These are phyloP conservation scores for Royoungia palumana DNA, from an alignment of 768 basidiomycete genomes.

Conservation along the genomic window DNA sequence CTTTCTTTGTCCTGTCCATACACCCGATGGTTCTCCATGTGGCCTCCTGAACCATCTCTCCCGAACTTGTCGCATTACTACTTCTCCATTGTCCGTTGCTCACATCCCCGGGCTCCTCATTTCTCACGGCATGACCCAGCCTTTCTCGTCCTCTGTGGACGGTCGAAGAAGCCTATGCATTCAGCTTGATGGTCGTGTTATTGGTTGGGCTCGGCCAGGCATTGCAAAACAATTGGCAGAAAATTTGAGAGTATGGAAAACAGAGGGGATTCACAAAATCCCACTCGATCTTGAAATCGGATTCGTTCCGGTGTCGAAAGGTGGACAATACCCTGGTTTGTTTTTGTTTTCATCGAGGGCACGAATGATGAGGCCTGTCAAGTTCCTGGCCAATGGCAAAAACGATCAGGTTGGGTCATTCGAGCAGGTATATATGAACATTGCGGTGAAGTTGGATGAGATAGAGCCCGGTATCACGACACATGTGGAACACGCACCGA, in stretches of 20 bases:
- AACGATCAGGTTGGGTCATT: constrained; percentile 93
- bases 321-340: constrained; percentile 95
- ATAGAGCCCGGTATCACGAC: constrained; percentile 73
- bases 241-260: constrained; percentile 91
- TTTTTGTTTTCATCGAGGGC: constrained; percentile 85
- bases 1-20: constrained; percentile 98
- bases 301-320: constrained; percentile 79
- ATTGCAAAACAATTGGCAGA: constrained; percentile 79
- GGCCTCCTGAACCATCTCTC: constrained; percentile 97
- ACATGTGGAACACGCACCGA: constrained; percentile 92
- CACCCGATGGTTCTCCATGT: constrained; percentile 96
- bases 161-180: constrained; percentile 81
- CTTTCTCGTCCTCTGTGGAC: constrained; percentile 75
- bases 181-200: constrained; percentile 92
- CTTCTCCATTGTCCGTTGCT: constrained; percentile 64
- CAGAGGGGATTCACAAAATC: constrained; percentile 74
- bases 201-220: constrained; percentile 84
- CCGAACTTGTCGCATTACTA: constrained; percentile 88
- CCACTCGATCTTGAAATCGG: constrained; percentile 96
- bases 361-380: constrained; percentile 98
- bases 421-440: constrained; percentile 99
- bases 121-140: constrained; percentile 91
- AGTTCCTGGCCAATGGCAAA: constrained; percentile 79
- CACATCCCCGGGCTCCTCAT: constrained; percentile 81
- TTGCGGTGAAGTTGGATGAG: constrained; percentile 87